phyloP scores from a whole-genome alignment of 495 filamentous ascomycete genomes.

The Friedmanniomyces endolithicus region DNA sequence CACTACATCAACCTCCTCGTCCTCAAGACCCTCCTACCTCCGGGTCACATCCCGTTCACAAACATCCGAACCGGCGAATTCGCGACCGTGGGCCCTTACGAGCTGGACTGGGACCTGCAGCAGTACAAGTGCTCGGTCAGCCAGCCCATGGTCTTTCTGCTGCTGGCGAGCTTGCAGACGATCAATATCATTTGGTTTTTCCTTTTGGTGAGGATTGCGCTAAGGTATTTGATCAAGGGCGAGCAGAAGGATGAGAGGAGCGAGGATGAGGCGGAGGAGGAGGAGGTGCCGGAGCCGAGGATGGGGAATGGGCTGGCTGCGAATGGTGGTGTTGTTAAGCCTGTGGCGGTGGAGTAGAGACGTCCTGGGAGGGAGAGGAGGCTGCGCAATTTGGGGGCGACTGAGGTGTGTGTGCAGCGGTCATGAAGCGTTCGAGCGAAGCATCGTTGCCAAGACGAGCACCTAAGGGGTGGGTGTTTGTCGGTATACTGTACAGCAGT shows the following conservation, averaged over 20 bases:
- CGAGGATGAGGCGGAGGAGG: slow-evolving; percentile 29
- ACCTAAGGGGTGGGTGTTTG: too few species aligned
- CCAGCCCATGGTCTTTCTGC: slow-evolving; percentile 28
- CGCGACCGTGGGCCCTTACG: slow-evolving; percentile 68
- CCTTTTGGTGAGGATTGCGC: slow-evolving; percentile 27
- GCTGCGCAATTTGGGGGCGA: too few species aligned
- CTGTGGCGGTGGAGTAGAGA: neutral
- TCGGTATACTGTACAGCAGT: too few species aligned
- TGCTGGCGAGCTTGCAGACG: slow-evolving; percentile 28
- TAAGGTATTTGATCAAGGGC: slow-evolving; percentile 20
- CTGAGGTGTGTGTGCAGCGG: too few species aligned
- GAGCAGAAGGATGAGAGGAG: slow-evolving; percentile 28
- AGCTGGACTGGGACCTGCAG: slow-evolving; percentile 30
- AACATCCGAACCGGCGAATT: slow-evolving; percentile 50
- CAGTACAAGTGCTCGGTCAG: slow-evolving; percentile 35
- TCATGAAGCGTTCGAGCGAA: too few species aligned
- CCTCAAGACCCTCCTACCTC: slow-evolving; percentile 57
- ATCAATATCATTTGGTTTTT: slow-evolving; percentile 33
- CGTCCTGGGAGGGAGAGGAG: too few species aligned
- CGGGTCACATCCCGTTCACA: slow-evolving; percentile 1
- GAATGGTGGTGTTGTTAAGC: neutral
- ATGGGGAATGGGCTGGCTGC: slow-evolving; percentile 2
- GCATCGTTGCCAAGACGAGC: too few species aligned
- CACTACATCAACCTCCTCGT: slow-evolving; percentile 87
- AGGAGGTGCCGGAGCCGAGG: slow-evolving; percentile 15